Conservation (phyloP, 495 filamentous ascomycete genomes). For the Parmelia sp. region DNA sequence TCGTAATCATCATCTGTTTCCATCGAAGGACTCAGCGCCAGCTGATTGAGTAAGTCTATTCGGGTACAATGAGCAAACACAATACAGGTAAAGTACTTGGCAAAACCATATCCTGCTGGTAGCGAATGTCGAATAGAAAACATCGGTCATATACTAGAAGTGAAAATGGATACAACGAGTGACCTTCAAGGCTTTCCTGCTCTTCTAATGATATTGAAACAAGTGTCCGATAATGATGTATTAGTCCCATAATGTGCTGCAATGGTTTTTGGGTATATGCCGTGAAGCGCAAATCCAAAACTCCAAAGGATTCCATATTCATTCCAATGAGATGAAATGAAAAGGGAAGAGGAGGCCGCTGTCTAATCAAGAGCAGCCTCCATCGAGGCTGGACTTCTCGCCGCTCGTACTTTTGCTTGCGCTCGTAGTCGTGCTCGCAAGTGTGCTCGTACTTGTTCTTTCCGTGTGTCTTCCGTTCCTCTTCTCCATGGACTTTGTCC, state of each 20-base stretch:
- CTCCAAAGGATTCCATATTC: neutral
- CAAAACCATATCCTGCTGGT: conserved; percentile 18
- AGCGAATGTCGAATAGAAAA: conserved; percentile 15
- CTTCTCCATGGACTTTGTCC: conserved; percentile 42
- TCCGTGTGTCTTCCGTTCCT: conserved; percentile 16
- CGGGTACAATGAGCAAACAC: conserved; percentile 8
- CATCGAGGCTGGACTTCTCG: conserved; percentile 14
- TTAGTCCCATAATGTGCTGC: conserved; percentile 3
- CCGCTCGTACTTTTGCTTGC: conserved; percentile 10
- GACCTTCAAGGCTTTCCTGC: conserved; percentile 21
- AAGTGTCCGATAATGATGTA: conserved; percentile 2
- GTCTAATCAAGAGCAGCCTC: neutral
- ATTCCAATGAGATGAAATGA: conserved; percentile 6
- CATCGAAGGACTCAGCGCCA: conserved; percentile 20
- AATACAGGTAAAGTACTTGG: neutral
- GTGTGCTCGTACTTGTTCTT: conserved; percentile 12
- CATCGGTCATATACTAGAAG: neutral
- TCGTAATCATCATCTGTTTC: conserved; percentile 12
- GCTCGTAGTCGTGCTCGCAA: conserved; percentile 8
- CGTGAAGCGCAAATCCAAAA: conserved; percentile 13
- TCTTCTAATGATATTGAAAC: conserved; percentile 6
- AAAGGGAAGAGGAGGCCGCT: conserved; percentile 5
- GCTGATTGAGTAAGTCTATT: conserved; percentile 16
- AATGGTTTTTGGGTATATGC: conserved; percentile 21
- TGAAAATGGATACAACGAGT: conserved; percentile 13